Percentiles rank a stretch among this genome's conserved stretches.
Conservation (phyloP, 805 yeast species). For the Candida montana region DNA sequence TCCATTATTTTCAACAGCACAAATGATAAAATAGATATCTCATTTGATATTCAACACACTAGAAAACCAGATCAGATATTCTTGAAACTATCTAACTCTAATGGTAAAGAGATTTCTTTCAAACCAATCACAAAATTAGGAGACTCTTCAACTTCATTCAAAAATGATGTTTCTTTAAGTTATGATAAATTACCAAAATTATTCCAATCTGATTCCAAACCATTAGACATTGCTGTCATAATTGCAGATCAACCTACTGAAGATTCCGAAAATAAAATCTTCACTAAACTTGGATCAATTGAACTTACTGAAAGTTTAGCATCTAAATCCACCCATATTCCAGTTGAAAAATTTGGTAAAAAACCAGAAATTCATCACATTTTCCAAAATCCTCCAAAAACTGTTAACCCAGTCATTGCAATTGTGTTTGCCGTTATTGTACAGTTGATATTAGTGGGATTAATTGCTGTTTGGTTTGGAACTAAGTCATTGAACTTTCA, state of each 20-base stretch:
- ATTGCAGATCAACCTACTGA: conserved; percentile 14
- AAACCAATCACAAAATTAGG: conserved; percentile 20
- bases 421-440: conserved; percentile 16
- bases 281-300: conserved; percentile 17
- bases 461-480: conserved; percentile 17
- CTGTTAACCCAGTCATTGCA: conserved; percentile 18
- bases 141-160: conserved; percentile 5
- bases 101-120: conserved; percentile 22
- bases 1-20: conserved; percentile 16
- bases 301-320: conserved; percentile 16
- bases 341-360: conserved; percentile 18
- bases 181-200: conserved; percentile 21
- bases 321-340: conserved; percentile 10
- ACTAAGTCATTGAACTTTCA: conserved; percentile 20
- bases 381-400: conserved; percentile 20
- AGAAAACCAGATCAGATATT: conserved; percentile 24
- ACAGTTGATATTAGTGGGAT: conserved; percentile 9
- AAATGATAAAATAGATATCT: conserved; percentile 14
- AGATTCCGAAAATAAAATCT: background rate
- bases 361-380: conserved; percentile 26
- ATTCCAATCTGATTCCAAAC: conserved; percentile 14
- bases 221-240: conserved; percentile 15
- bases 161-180: conserved; percentile 13
- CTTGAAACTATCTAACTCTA: conserved; percentile 15
- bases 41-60: conserved; percentile 13